Evolutionary conservation across 345 rosid species (phyloP).

Genomic region (Combretum micranthum): DNA sequence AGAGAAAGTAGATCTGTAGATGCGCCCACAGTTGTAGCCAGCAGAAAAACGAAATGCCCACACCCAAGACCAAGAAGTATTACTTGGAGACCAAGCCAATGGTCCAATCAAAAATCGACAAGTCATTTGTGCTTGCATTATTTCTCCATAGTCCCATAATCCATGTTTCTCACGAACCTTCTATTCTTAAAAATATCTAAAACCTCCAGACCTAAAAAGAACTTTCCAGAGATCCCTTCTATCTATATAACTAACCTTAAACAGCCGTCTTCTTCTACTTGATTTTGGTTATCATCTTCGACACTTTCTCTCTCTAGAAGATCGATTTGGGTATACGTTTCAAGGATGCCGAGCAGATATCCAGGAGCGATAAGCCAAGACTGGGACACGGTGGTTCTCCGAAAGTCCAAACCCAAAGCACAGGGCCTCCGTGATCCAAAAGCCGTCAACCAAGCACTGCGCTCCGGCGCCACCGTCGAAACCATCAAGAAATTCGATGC

Average conservation of each 20-base stretch:
- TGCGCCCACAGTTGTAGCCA: too few relatives aligned
- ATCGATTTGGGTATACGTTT: neutral
- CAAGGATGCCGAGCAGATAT: slow-evolving; percentile 54
- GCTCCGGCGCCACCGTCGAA: slow-evolving; percentile 52
- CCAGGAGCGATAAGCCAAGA: slow-evolving; percentile 62
- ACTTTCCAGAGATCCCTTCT: slow-evolving; percentile 26
- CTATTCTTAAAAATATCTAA: too few relatives aligned
- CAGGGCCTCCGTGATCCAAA: slow-evolving; percentile 60
- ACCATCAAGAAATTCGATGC: slow-evolving; percentile 61
- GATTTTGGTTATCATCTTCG: neutral
- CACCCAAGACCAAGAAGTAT: too few relatives aligned
- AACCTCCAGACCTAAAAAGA: slow-evolving; percentile 9
- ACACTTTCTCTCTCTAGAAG: neutral
- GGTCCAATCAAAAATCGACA: too few relatives aligned
- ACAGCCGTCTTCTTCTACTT: neutral
- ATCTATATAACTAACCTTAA: slow-evolving; percentile 4
- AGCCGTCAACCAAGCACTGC: slow-evolving; percentile 65
- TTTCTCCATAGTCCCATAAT: too few relatives aligned
- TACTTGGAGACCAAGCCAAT: too few relatives aligned
- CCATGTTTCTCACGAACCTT: too few relatives aligned
- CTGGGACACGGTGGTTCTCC: slow-evolving; percentile 80
- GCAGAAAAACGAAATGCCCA: too few relatives aligned
- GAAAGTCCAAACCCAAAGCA: slow-evolving; percentile 46
- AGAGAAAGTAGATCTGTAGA: too few relatives aligned
- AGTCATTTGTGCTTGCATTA: too few relatives aligned